Percentiles rank a stretch among this genome's conserved stretches.
Conservation (phyloP, 2,329 filamentous ascomycete genomes). For the Colletotrichum sp. region DNA sequence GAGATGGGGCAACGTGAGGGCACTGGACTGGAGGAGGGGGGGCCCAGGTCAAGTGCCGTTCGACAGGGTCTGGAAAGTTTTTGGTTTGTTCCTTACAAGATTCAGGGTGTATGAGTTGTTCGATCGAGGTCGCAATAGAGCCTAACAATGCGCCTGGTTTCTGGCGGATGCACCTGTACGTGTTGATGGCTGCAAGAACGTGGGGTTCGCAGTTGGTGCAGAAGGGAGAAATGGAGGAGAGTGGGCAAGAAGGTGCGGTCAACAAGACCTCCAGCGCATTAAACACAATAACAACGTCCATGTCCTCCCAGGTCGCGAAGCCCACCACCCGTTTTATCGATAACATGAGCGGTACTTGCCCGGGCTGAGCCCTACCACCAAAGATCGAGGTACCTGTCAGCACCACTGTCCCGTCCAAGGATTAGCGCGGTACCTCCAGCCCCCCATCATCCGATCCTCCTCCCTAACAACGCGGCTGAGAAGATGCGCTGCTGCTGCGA, state of each 20-base stretch:
- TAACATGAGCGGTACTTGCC: not conserved
- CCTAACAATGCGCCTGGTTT: constrained; percentile 24
- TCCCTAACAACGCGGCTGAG: constrained; percentile 19
- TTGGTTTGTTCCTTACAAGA: constrained; percentile 11
- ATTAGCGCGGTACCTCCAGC: constrained; percentile 6
- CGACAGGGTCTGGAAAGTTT: constrained; percentile 3
- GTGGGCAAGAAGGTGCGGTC: constrained; percentile 26
- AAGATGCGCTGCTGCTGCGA: constrained; percentile 1
- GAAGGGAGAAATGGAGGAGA: constrained; percentile 30
- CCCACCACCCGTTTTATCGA: not conserved
- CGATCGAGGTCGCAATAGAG: constrained; percentile 20
- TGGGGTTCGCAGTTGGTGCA: constrained; percentile 41
- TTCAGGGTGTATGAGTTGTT: constrained; percentile 23
- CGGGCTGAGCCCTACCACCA: not conserved
- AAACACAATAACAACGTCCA: constrained; percentile 20
- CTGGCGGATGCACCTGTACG: constrained; percentile 26
- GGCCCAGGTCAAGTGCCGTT: constrained; percentile 5
- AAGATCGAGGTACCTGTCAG: not conserved
- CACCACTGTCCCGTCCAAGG: not conserved
- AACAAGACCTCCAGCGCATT: constrained; percentile 19
- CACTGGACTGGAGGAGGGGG: not conserved
- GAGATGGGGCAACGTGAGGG: constrained; percentile 2
- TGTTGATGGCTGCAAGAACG: constrained; percentile 32
- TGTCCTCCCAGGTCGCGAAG: constrained; percentile 8
- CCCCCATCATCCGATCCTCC: constrained; percentile 1